Conservation (phyloP, 2,329 filamentous ascomycete genomes). For the Fusarium mangiferae region DNA sequence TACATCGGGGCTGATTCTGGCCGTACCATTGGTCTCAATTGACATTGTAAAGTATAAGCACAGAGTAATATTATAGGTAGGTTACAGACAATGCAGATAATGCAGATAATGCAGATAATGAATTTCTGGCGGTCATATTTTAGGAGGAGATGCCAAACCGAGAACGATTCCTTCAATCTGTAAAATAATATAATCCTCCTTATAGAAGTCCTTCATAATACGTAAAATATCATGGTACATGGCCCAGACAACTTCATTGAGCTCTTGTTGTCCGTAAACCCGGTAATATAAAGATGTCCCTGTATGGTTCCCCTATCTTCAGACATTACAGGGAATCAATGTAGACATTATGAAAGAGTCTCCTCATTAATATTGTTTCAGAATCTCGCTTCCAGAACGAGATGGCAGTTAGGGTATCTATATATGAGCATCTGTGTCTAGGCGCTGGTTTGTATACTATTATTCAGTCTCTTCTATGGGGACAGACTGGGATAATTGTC, state of each 20-base stretch:
- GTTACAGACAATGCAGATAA: neutral
- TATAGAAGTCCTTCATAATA: too few species aligned
- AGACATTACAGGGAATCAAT: neutral
- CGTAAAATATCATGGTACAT: neutral
- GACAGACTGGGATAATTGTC: neutral
- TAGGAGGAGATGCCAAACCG: neutral
- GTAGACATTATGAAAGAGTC: neutral
- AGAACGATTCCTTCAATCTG: neutral
- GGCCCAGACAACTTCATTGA: neutral
- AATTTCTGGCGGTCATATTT: neutral
- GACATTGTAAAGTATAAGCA: neutral
- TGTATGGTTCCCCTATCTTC: neutral
- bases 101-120: too few species aligned
- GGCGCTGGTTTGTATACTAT: too few species aligned
- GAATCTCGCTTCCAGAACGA: neutral
- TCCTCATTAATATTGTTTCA: neutral
- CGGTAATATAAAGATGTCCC: rapidly evolving
- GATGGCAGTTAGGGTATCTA: neutral
- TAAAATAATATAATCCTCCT: too few species aligned
- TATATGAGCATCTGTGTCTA: neutral
- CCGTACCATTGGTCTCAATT: neutral
- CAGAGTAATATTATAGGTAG: neutral
- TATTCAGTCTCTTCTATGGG: neutral
- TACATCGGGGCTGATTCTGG: neutral
- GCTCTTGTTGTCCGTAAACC: rapidly evolving